Evolutionary conservation across 2,329 filamentous ascomycete species (phyloP).

Genomic region (Colletotrichum sp.): DNA sequence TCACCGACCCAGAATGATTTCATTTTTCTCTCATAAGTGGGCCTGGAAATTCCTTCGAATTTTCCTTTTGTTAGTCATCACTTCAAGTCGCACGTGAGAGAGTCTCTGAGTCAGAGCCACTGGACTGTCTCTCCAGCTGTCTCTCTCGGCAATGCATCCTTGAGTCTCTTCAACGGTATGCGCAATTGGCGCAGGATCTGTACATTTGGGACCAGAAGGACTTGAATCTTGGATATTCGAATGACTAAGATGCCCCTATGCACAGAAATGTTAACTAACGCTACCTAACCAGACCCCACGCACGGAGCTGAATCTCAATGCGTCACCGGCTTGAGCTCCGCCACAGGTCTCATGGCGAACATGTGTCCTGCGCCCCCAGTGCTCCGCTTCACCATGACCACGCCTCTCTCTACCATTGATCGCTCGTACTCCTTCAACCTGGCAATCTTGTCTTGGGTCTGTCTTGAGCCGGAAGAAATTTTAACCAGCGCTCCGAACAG

Average conservation of each 20-base stretch:
- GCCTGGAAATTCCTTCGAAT: not conserved
- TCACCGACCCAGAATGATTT: not conserved
- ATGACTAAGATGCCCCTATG: not conserved
- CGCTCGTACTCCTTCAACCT: not conserved
- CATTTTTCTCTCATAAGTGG: not conserved
- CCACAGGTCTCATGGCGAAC: conserved; percentile 12
- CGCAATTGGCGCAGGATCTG: not conserved
- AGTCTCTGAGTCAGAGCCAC: not conserved
- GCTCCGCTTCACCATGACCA: not conserved
- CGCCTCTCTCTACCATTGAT: not conserved
- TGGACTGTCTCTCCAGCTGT: not conserved
- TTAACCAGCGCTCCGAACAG: not conserved
- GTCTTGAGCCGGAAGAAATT: not conserved
- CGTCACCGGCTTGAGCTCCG: not conserved
- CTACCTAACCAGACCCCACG: not conserved
- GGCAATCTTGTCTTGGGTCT: not conserved
- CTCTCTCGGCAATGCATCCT: not conserved
- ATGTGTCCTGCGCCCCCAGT: not conserved
- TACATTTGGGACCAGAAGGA: not conserved
- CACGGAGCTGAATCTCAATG: not conserved
- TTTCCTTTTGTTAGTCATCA: not conserved
- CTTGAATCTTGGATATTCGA: not conserved
- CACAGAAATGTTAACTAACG: not conserved
- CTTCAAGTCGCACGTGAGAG: not conserved
- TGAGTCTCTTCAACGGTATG: not conserved